Base-by-base conservation (phyloP, 1,284 basidiomycete species). In the Sanghuangporus weigelae region DNA sequence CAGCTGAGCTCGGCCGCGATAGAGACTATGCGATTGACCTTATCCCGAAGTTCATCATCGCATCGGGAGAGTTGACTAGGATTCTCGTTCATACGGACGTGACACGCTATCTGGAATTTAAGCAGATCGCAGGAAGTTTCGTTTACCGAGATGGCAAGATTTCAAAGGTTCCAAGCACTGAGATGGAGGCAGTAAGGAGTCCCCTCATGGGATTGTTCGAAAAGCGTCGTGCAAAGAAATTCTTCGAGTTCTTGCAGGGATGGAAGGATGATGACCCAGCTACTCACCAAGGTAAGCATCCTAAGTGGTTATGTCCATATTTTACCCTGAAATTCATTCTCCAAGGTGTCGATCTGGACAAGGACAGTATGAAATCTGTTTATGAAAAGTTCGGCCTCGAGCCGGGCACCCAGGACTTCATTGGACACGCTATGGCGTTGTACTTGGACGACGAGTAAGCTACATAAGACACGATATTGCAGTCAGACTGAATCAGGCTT, bases 1-100 rank as follows among this genome's bases (percentile, higher is more conserved):
- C 93, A 1, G 70, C 85, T 42, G 91, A 91, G 69, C 86, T 97
- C 51, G 95, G 95, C 55, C 89, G 95, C 62, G 95, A 97, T 80
- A 86, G 96, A 67, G 95, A 97, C 80, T 98, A 96, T 72, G 93
- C 93, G 63, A 90, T 98, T 69, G 95, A 98, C 81, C 87, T 98
- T 67, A 90, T 97, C 71, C 90, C 93, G 73, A 95, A 95, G 79
- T 96, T 96, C 81, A 99, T 99, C 82, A 96, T 99, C 73, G 93
- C 97, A 42, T 96, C 95, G 31, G 97, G 97, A 66, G 96, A 98
- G 77, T 89, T 99, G 73, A 98, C 96, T 64, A 92, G 92, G 77
- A 99, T 99, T 77, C 90, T 99, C 67, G 96, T 99, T 55, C 96
- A 99, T 82, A 99, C 97, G 70, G 96, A 99, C 74, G 97, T 99